A percentile compares a stretch with the other conserved stretches of the same genome.
These are phyloP conservation scores for Colletotrichum gigasporum DNA, from an alignment of 2,329 filamentous ascomycete genomes.

Conservation along the genomic window DNA sequence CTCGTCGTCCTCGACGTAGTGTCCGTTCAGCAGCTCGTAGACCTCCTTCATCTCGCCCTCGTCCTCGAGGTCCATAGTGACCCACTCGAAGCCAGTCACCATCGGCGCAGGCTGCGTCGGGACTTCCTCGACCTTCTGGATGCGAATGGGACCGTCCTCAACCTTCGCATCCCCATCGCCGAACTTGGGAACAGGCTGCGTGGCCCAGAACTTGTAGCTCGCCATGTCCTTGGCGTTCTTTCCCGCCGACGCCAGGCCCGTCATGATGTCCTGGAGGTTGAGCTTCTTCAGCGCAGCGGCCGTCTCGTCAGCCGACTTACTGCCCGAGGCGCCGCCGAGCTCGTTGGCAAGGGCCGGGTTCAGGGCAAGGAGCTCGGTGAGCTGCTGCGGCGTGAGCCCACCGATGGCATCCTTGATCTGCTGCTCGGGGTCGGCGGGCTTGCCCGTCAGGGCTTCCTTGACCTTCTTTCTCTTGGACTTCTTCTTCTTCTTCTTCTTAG, in stretches of 20 bases:
- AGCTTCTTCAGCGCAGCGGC: constrained; percentile 68
- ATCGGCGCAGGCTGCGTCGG: constrained; percentile 80
- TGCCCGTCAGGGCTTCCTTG: constrained; percentile 53
- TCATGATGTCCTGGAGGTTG: constrained; percentile 77
- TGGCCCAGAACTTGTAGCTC: constrained; percentile 98
- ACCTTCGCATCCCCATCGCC: constrained; percentile 64
- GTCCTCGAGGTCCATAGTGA: constrained; percentile 84
- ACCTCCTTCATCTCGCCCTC: constrained; percentile 86
- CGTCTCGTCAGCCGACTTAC: constrained; percentile 51
- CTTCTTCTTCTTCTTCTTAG: constrained; percentile 70
- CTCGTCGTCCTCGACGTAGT: constrained; percentile 97
- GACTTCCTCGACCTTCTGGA: constrained; percentile 81
- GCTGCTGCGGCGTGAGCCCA: constrained; percentile 64
- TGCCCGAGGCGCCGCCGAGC: constrained; percentile 47
- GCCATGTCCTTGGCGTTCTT: constrained; percentile 98
- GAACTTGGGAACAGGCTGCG: constrained; percentile 92
- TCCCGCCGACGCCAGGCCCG: constrained; percentile 77
- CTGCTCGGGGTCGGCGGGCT: constrained; percentile 46
- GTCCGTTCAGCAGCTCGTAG: constrained; percentile 88
- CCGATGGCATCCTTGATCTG: constrained; percentile 61
- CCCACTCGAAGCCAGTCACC: constrained; percentile 91
- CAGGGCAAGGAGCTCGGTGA: constrained; percentile 74
- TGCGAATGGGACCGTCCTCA: constrained; percentile 85
- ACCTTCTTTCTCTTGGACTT: constrained; percentile 72
- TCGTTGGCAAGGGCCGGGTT: constrained; percentile 78